Conservation (phyloP, 345 rosid species). For the Citrus unshiu region DNA sequence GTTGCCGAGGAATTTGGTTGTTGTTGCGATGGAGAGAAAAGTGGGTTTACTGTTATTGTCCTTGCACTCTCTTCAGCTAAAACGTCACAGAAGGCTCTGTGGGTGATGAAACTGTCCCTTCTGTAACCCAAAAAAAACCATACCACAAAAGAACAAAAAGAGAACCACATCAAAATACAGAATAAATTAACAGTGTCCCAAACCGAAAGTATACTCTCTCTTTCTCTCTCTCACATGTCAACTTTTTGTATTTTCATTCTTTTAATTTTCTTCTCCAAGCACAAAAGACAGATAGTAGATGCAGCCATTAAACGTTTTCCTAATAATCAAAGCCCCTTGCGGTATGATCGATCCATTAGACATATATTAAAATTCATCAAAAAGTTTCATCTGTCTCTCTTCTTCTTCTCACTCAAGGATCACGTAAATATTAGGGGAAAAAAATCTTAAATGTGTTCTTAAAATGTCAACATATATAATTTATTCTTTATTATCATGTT, state of each 20-base stretch:
- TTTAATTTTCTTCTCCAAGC: constrained; percentile 15
- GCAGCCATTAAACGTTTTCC: constrained; percentile 19
- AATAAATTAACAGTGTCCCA: constrained; percentile 11
- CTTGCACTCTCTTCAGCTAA: constrained; percentile 46
- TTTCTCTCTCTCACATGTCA: constrained; percentile 6
- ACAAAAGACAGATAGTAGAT: constrained; percentile 23
- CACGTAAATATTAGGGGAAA: not conserved
- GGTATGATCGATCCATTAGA: constrained; percentile 4
- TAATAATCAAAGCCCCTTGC: constrained; percentile 10
- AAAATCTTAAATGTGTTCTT: not conserved
- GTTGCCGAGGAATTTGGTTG: constrained; percentile 15
- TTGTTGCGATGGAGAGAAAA: constrained; percentile 18
- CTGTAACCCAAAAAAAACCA: constrained; percentile 30
- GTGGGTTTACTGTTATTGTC: constrained; percentile 23
- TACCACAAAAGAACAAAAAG: constrained; percentile 36
- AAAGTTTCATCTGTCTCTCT: not conserved
- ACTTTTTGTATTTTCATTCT: constrained; percentile 29
- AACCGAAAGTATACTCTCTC: not conserved
- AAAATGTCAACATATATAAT: not conserved
- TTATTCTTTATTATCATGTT: not conserved
- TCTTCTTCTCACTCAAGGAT: not conserved
- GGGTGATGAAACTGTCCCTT: constrained; percentile 70
- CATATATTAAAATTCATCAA: not conserved
- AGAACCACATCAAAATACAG: constrained; percentile 19
- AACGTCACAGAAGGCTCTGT: constrained; percentile 64